A percentile compares a stretch with the other conserved stretches of the same genome.
Evolutionary conservation across 192 early-diverging fungal genomes (phyloP).

Genomic region (Spizellomyces punctatus): DNA sequence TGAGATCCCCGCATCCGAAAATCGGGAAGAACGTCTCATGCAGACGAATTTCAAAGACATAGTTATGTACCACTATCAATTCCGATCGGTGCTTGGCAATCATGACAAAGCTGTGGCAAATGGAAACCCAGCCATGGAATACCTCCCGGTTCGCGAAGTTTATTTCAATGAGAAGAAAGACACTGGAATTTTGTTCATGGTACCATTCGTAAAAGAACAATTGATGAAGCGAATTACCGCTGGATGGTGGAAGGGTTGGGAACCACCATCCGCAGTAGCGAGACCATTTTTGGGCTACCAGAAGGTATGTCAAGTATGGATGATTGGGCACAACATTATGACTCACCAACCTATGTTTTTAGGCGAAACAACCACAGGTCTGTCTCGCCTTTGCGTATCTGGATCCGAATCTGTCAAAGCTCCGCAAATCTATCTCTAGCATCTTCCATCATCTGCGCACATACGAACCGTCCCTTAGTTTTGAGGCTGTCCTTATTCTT

Average conservation of each 20-base stretch:
- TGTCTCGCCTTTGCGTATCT: background rate
- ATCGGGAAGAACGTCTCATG: background rate
- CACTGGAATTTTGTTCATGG: background rate
- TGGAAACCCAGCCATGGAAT: constrained; percentile 10
- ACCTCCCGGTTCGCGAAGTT: background rate
- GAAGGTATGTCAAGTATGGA: too few relatives aligned
- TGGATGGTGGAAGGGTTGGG: constrained; percentile 18
- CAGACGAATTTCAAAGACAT: constrained; percentile 1
- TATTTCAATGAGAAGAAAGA: constrained; percentile 9
- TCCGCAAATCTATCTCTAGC: constrained; percentile 7
- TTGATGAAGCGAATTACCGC: background rate
- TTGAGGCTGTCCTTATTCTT: background rate
- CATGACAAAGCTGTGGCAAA: constrained; percentile 9
- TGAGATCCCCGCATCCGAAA: background rate
- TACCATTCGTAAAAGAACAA: constrained; percentile 1
- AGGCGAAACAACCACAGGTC: too few relatives aligned
- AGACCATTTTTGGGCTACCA: too few relatives aligned
- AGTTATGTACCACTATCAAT: constrained; percentile 20
- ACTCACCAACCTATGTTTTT: too few relatives aligned
- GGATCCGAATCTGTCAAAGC: background rate
- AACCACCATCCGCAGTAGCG: background rate
- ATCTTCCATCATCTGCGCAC: constrained; percentile 16
- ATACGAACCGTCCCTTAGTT: constrained; percentile 3
- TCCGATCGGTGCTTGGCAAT: constrained; percentile 6
- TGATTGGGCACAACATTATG: too few relatives aligned